phyloP scores from a whole-genome alignment of 2,329 filamentous ascomycete genomes.

The Microdochium paspali region DNA sequence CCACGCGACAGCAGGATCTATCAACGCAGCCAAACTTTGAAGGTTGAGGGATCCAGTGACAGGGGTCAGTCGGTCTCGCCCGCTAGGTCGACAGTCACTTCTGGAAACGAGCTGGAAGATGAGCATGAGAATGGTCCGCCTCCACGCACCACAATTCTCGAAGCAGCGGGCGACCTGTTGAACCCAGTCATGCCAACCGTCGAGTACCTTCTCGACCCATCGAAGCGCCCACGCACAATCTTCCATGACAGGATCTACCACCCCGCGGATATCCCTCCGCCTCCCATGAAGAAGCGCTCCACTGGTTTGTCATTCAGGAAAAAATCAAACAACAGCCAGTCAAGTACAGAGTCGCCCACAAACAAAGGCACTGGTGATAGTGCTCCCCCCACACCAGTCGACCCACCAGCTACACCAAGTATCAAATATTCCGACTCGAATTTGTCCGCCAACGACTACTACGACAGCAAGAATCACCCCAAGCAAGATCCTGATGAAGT shows the following conservation, averaged over 20 bases:
- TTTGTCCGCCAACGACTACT: conserved; percentile 38
- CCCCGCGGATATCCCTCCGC: conserved; percentile 81
- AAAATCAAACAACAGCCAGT: conserved; percentile 15
- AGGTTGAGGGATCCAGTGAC: conserved; percentile 27
- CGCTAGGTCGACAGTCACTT: conserved; percentile 33
- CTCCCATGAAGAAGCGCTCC: conserved; percentile 52
- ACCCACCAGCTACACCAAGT: conserved; percentile 12
- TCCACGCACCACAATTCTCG: conserved; percentile 86
- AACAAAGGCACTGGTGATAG: conserved; percentile 13
- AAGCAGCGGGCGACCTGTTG: conserved; percentile 85
- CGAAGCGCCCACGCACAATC: conserved; percentile 75
- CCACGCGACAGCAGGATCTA: conserved; percentile 63
- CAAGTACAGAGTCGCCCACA: conserved; percentile 8
- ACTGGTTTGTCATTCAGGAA: conserved; percentile 24
- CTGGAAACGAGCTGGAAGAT: conserved; percentile 37
- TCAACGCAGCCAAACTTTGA: conserved; percentile 67
- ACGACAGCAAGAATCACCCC: conserved; percentile 37
- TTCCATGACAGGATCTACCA: conserved; percentile 97
- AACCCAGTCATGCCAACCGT: conserved; percentile 78
- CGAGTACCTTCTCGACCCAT: conserved; percentile 77
- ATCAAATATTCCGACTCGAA: conserved; percentile 32
- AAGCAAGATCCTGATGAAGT: conserved; percentile 34
- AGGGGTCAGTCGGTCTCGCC: conserved; percentile 20
- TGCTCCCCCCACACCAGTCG: conserved; percentile 22
- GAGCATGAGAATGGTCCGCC: conserved; percentile 44